Evolutionary conservation across 495 filamentous ascomycete genomes (phyloP).

Genomic region (Tuber aestivum): DNA sequence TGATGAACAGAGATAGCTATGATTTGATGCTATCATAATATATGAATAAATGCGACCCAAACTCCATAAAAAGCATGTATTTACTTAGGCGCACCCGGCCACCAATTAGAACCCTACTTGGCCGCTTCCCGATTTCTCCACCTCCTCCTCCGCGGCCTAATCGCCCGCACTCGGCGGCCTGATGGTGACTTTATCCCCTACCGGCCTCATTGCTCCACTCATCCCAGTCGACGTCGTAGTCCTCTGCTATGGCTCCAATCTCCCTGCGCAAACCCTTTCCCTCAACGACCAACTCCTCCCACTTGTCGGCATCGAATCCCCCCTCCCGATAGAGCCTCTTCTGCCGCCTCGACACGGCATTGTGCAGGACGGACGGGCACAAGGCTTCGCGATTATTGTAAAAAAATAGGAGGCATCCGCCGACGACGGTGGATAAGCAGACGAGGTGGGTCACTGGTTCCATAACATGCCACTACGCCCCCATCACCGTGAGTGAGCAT

Average conservation of each 20-base stretch:
- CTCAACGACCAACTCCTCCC: slow-evolving; percentile 74
- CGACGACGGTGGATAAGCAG: slow-evolving; percentile 62
- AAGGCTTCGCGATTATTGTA: slow-evolving; percentile 86
- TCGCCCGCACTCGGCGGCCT: slow-evolving; percentile 61
- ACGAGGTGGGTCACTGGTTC: slow-evolving; percentile 66
- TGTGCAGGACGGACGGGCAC: slow-evolving; percentile 76
- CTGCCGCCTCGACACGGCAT: slow-evolving; percentile 74
- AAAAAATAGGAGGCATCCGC: slow-evolving; percentile 87
- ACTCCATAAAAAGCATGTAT: background rate
- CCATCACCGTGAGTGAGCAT: slow-evolving; percentile 2
- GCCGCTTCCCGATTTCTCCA: too few species aligned
- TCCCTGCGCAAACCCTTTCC: slow-evolving; percentile 73
- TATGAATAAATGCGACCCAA: background rate
- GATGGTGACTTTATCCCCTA: slow-evolving; percentile 65
- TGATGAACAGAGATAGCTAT: too few species aligned
- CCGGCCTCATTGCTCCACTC: slow-evolving; percentile 65
- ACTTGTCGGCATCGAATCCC: slow-evolving; percentile 68
- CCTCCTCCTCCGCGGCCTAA: too few species aligned
- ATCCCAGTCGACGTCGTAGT: slow-evolving; percentile 95
- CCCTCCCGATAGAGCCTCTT: slow-evolving; percentile 65
- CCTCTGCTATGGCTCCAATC: slow-evolving; percentile 71
- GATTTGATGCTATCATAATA: too few species aligned
- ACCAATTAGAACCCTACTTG: background rate
- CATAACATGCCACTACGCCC: slow-evolving; percentile 68
- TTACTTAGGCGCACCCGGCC: background rate